These are phyloP conservation scores for Vicia faba DNA, from an alignment of 306 rosid genomes.

Conservation along the genomic window DNA sequence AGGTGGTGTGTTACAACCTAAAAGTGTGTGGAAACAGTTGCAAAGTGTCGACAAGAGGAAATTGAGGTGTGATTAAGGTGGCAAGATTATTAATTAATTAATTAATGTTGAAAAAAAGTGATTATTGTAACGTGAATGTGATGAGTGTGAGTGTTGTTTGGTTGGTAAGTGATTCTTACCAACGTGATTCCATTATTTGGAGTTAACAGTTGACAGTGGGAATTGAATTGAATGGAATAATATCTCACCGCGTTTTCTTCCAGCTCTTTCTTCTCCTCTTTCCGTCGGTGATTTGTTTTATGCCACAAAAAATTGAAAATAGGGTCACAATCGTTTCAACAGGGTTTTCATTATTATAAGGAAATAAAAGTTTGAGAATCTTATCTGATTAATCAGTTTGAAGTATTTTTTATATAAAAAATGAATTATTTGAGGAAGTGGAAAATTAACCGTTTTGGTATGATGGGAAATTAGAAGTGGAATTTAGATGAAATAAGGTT, in stretches of 20 bases:
- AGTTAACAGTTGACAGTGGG: conserved; percentile 4
- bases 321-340: not conserved
- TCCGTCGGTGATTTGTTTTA: conserved; percentile 20
- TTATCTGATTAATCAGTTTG: not conserved
- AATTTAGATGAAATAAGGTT: not conserved
- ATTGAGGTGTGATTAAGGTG: conserved; percentile 32
- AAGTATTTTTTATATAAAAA: not conserved
- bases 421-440: not conserved
- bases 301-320: conserved; percentile 1
- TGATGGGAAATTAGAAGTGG: not conserved
- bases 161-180: conserved; percentile 5
- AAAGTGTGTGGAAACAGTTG: conserved; percentile 28
- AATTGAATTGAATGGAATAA: not conserved
- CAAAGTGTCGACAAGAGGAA: conserved; percentile 26
- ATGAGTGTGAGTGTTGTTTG: not conserved
- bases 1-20: conserved; percentile 21
- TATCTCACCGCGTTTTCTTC: conserved; percentile 4
- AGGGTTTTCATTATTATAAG: not conserved
- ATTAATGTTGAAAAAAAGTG: not conserved
- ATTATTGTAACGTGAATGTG: not conserved
- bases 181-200: conserved; percentile 33
- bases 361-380: not conserved
- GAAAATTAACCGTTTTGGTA: not conserved
- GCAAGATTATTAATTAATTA: not conserved
- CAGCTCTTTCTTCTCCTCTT: not conserved